A percentile compares a stretch with the other conserved stretches of the same genome.
These are phyloP conservation scores for Sordariomycetes sp. DNA, from an alignment of 2,329 filamentous ascomycete species.

Conservation along the genomic window DNA sequence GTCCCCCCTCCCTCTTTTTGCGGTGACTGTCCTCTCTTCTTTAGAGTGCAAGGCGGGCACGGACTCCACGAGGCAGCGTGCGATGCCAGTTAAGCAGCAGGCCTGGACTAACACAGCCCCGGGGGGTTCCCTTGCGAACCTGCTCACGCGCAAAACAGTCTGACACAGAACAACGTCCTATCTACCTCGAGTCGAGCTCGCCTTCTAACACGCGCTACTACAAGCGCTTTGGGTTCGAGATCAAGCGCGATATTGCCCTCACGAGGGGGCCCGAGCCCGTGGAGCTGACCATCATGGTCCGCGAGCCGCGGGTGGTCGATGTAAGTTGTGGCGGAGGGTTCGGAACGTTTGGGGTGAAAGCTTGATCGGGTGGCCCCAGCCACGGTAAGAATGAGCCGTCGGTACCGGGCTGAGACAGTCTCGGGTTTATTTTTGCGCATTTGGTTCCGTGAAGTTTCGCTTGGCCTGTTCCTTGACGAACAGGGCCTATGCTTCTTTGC, in stretches of 20 bases:
- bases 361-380: not conserved
- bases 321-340: not conserved
- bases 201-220: constrained; percentile 58
- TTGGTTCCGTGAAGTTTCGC: not conserved
- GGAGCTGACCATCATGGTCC: constrained; percentile 67
- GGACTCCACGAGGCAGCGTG: not conserved
- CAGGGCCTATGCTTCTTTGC: not conserved
- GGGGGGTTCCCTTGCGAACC: not conserved
- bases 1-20: constrained; percentile 10
- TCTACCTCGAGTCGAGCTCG: constrained; percentile 71
- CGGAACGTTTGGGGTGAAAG: not conserved
- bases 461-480: not conserved
- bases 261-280: constrained; percentile 44
- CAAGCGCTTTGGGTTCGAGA: constrained; percentile 59
- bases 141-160: constrained; percentile 28
- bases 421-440: too few relatives aligned
- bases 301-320: constrained; percentile 41
- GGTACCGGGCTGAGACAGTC: too few relatives aligned
- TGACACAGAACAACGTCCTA: constrained; percentile 51
- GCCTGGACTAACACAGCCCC: not conserved
- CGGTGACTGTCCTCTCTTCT: not conserved
- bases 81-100: not conserved
- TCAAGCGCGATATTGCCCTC: constrained; percentile 49
- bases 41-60: not conserved
- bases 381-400: not conserved